Evolutionary conservation across 495 filamentous ascomycete genomes (phyloP), one percentile per base, ranked within the genome.

Genomic region (Articulospora tetracladia): DNA sequence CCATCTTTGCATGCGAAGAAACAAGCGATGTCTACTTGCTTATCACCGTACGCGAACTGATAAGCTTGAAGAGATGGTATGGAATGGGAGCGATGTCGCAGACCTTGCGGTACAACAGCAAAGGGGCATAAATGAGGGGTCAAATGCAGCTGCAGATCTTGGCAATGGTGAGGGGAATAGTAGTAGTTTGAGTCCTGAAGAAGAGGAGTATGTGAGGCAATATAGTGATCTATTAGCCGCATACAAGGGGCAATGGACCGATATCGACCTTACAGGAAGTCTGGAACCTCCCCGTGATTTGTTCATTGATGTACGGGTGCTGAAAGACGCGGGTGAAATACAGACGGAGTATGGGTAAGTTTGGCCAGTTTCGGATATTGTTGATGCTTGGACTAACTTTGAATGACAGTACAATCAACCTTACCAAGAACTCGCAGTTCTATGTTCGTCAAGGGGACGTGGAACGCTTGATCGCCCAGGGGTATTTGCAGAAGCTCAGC

Each of bases 181-280:
- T 57, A 96, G 87, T 73, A 96, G 88, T 63, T 75, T 99, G 54
- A 96, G 93, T 70, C 93, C 95, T 1, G 94, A 99, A 71, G 95
- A 99, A 72, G 94, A 97, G 72, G 95, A 98, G 69, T 98, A 97
- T 72, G 87, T 96, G 39, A 80, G 93, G 55, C 86, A 90, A 69
- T 98, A 95, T 69, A 85, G 86, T 54, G 95, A 99, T 68, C 81
- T 99, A 68, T 76, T 99, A 46, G 91, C 94, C 23, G 91, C 92
- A 17, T 97, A 96, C 74, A 99, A 99, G 73, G 95, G 95, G 0
- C 92, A 97, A 66, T 99, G 94, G 93, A 98, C 93, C 23, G 95
- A 99, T 73, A 87, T 99, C 55, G 95, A 99, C 73, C 76, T 99
- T 57, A 98, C 94, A 15, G 95, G 95, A 46, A 93, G 89, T 63